Base-by-base conservation (phyloP, 2,329 filamentous ascomycete genomes). In the Trichoderma arundinaceum region DNA sequence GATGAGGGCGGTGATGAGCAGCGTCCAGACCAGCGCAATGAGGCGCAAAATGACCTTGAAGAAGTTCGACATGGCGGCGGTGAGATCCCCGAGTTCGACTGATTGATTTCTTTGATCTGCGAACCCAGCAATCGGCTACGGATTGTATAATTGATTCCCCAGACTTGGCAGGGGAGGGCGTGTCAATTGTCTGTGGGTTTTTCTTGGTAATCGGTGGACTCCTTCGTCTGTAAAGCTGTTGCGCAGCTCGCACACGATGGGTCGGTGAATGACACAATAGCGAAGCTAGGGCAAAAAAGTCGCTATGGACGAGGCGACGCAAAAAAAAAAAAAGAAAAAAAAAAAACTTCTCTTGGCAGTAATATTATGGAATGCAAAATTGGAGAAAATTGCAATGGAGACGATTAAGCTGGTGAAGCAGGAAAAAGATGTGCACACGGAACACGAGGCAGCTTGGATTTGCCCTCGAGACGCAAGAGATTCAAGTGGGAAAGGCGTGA, bases 1-100 rank as follows among this genome's bases (percentile, higher is more conserved):
- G 69, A 87, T 80, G 65, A 88, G 81, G 39, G 81, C 84, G 2
- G 84, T 86, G 64, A 83, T 76, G 69, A 88, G 77, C 48, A 88
- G 72, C 35, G 82, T 80, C 74, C 82, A 82, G 68, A 87, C 73
- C 62, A 88, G 75, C 74, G 86, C 83, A 66, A 80, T 66, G 63
- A 73, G 72, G 71, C 85, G 84, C 70, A 86, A 72, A 70, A 80
- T 72, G 66, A 80, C 74, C 68, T 80, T 80, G 71, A 84, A 72
- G 68, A 83, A 71, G 68, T 74, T 74, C 39, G 74, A 71, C 71
- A 77, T 74, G 69, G 33, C 28, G 65, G 32, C 44, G 52, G 32
- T 65, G 65, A 51, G 33, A n/a, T 66, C 13, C 52, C 4, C 57
- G 3, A 38, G 15, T 28, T 15, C 32, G 28, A 32, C 39, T 59